A percentile compares a stretch with the other conserved stretches of the same genome.
phyloP scores from a whole-genome alignment of 192 early-diverging fungal species.

The Linnemannia schmuckeri region DNA sequence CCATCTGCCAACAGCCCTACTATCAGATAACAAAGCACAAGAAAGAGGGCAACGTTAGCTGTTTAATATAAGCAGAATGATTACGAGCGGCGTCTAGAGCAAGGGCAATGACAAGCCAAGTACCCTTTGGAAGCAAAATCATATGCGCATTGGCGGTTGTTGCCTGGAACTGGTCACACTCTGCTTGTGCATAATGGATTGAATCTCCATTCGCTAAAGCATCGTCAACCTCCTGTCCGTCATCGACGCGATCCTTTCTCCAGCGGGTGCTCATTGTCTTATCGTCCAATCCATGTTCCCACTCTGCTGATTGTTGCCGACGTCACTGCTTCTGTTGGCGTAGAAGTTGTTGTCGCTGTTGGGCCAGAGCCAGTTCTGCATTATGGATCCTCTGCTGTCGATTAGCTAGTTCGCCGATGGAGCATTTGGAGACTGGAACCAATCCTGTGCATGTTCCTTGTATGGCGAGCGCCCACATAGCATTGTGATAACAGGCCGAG shows the following conservation, averaged over 20 bases:
- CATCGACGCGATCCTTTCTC: not conserved
- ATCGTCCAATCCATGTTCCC: not conserved
- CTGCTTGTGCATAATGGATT: not conserved
- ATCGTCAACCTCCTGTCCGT: not conserved
- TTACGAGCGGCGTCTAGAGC: slow-evolving; percentile 29
- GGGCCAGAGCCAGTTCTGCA: not conserved
- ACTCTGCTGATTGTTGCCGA: not conserved
- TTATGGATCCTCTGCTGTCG: slow-evolving; percentile 23
- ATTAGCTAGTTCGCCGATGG: slow-evolving; percentile 35
- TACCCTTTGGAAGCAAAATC: slow-evolving; percentile 31
- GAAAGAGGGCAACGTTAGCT: not conserved
- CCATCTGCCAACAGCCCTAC: slow-evolving; percentile 33
- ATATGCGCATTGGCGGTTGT: not conserved
- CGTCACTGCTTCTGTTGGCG: not conserved
- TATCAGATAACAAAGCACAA: not conserved
- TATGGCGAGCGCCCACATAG: slow-evolving; percentile 30
- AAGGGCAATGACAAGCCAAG: slow-evolving; percentile 34
- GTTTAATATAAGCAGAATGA: not conserved
- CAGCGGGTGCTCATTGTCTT: not conserved
- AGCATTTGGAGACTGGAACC: slow-evolving; percentile 30
- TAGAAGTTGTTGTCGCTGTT: not conserved
- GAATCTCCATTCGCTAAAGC: not conserved
- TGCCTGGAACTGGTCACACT: not conserved
- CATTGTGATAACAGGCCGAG: slow-evolving; percentile 28
- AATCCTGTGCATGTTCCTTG: slow-evolving; percentile 33